A percentile compares a stretch with the other conserved stretches of the same genome.
Evolutionary conservation across 257 asterid genomes (phyloP).

Genomic region (Przewalskia tangutica): DNA sequence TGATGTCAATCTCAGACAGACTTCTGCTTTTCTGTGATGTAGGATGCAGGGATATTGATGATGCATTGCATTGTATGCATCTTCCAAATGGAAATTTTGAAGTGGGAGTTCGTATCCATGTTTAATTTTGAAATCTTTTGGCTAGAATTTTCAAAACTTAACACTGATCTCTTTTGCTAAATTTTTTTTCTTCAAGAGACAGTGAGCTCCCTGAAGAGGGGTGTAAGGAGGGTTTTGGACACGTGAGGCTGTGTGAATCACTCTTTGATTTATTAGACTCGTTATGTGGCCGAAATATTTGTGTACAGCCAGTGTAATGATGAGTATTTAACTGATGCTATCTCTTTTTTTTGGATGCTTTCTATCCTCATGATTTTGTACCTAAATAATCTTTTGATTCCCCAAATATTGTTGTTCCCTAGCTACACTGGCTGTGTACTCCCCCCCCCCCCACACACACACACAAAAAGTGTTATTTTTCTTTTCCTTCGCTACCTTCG

Average conservation of each 20-base stretch:
- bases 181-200: neutral
- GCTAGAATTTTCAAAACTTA: neutral
- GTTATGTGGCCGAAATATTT: neutral
- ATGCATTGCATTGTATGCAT: constrained; percentile 85
- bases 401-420: neutral
- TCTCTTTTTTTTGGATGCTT: neutral
- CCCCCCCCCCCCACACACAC: neutral
- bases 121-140: neutral
- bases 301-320: neutral
- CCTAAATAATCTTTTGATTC: neutral
- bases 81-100: constrained; percentile 89
- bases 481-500: neutral
- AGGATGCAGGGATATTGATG: constrained; percentile 99
- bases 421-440: neutral
- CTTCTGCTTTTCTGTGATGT: constrained; percentile 21
- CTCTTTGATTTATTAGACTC: neutral
- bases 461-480: neutral
- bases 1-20: constrained; percentile 1
- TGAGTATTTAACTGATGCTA: neutral
- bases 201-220: neutral
- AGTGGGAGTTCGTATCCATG: constrained; percentile 99
- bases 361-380: neutral
- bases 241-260: neutral
- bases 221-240: neutral
- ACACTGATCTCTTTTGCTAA: neutral